Percentiles rank a stretch among this genome's conserved stretches.
phyloP scores from a whole-genome alignment of 371 early-diverging fungal species.

The Actinomortierella wolfii region DNA sequence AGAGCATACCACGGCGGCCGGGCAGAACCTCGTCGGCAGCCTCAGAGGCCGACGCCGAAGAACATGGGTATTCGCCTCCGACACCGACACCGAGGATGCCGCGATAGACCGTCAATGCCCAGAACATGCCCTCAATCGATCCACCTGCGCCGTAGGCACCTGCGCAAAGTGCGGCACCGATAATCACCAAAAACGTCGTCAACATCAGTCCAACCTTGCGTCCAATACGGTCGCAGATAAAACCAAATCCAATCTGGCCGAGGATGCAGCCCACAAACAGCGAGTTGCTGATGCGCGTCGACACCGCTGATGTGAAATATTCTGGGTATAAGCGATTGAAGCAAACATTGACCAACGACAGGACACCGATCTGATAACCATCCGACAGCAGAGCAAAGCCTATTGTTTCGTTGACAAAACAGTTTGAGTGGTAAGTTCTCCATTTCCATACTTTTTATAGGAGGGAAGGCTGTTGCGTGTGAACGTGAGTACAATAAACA shows the following conservation, averaged over 20 bases:
- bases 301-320: constrained; percentile 34
- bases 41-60: constrained; percentile 62
- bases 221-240: constrained; percentile 56
- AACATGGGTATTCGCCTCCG: constrained; percentile 66
- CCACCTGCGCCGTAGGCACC: constrained; percentile 42
- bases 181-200: constrained; percentile 55
- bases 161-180: constrained; percentile 55
- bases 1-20: constrained; percentile 56
- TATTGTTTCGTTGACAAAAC: not conserved
- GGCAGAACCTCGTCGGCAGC: constrained; percentile 63
- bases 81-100: constrained; percentile 62
- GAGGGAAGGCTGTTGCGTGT: not conserved
- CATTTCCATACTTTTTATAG: too few relatives aligned
- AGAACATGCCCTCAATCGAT: constrained; percentile 53
- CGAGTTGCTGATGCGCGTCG: constrained; percentile 47
- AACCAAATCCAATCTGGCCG: constrained; percentile 53
- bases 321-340: constrained; percentile 41
- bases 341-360: constrained; percentile 46
- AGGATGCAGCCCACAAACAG: constrained; percentile 48
- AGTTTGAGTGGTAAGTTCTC: not conserved
- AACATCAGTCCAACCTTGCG: constrained; percentile 56
- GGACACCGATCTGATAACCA: constrained; percentile 50
- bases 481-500: too few relatives aligned
- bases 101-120: constrained; percentile 64
- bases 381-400: constrained; percentile 49